Conservation (phyloP, 2,329 filamentous ascomycete species). For the Chalaropsis ovoidea region DNA sequence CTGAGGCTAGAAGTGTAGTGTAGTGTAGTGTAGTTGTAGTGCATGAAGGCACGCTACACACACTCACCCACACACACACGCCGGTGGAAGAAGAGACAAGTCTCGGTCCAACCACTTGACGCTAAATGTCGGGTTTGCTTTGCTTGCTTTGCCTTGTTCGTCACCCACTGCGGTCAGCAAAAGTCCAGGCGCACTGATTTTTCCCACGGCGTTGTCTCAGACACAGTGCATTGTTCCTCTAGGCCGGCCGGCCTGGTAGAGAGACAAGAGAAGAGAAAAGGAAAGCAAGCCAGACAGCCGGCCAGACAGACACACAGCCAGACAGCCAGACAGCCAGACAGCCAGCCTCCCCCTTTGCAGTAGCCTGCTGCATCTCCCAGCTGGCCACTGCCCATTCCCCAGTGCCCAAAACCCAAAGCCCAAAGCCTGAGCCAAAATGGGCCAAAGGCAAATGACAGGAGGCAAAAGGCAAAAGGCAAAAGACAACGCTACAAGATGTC, state of each 20-base stretch:
- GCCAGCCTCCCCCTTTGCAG: not conserved
- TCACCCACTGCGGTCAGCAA: not conserved
- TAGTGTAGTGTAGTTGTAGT: not conserved
- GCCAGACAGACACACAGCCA: not conserved
- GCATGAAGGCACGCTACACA: not conserved
- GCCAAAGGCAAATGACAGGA: not conserved
- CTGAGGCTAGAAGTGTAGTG: not conserved
- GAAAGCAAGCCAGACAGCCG: not conserved
- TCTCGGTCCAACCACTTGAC: conserved; percentile 10
- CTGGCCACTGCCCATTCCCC: not conserved
- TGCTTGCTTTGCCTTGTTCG: not conserved
- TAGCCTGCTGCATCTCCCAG: not conserved
- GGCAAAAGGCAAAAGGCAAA: not conserved
- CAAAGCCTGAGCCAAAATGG: not conserved
- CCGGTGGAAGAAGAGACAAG: conserved; percentile 7
- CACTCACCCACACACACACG: not conserved
- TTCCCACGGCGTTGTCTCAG: not conserved
- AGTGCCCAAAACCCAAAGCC: not conserved
- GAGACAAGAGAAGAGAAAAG: not conserved
- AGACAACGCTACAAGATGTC: no score
- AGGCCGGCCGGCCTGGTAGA: not conserved
- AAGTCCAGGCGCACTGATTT: not conserved
- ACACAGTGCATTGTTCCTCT: conserved; percentile 1
- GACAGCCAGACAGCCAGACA: not conserved
- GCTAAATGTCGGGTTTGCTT: not conserved